Percentiles rank a stretch among this genome's conserved stretches.
Conservation (phyloP, 2,329 filamentous ascomycete genomes). For the Pseudopithomyces chartarum region DNA sequence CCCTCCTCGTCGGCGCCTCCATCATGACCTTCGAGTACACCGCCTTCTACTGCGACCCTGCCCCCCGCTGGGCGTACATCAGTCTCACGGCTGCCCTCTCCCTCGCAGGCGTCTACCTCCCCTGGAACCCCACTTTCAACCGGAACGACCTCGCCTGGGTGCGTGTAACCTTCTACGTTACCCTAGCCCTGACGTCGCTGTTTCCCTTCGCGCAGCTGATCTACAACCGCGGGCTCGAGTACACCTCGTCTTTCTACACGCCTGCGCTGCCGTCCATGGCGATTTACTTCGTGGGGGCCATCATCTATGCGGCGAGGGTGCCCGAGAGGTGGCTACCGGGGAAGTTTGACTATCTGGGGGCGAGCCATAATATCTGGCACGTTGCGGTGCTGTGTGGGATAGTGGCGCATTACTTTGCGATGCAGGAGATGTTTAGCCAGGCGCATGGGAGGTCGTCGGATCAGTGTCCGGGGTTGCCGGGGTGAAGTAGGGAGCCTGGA, state of each 20-base stretch:
- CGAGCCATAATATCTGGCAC: conserved; percentile 98
- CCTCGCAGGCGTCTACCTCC: conserved; percentile 84
- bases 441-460: conserved; percentile 47
- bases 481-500: conserved; percentile 29
- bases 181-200: conserved; percentile 85
- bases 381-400: conserved; percentile 92
- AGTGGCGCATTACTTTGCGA: conserved; percentile 93
- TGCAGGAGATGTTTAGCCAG: conserved; percentile 88
- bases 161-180: conserved; percentile 88
- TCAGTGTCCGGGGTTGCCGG: conserved; percentile 41
- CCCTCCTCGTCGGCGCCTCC: conserved; percentile 88
- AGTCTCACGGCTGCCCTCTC: conserved; percentile 78
- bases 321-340: conserved; percentile 93
- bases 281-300: conserved; percentile 84
- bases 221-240: conserved; percentile 74
- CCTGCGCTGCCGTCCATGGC: conserved; percentile 82
- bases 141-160: conserved; percentile 89
- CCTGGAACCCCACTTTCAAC: conserved; percentile 97
- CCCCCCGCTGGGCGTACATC: conserved; percentile 87
- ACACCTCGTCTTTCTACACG: conserved; percentile 88
- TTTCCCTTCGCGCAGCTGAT: conserved; percentile 85
- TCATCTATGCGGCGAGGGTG: conserved; percentile 88
- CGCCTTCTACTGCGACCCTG: conserved; percentile 95
- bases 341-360: conserved; percentile 92
- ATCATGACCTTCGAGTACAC: conserved; percentile 99